Conservation (phyloP, 495 filamentous ascomycete species). For the Neurospora sublineolata region DNA sequence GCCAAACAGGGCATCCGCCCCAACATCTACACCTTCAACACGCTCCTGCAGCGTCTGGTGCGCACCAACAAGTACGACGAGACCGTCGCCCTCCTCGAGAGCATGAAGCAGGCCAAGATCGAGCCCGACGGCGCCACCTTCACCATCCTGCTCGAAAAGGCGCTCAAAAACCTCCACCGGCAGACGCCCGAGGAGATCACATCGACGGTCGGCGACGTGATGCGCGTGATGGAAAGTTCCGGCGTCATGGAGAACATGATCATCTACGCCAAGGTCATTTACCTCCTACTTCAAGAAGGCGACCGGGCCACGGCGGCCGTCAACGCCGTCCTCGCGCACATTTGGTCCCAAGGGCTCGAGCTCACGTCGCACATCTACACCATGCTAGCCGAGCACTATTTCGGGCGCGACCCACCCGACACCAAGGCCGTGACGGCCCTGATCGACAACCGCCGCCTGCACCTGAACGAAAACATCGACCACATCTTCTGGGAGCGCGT, state of each 20-base stretch:
- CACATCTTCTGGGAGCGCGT: constrained; percentile 56
- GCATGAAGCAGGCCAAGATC: constrained; percentile 25
- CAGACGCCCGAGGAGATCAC: constrained; percentile 20
- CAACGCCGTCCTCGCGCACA: constrained; percentile 48
- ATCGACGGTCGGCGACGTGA: constrained; percentile 24
- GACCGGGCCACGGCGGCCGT: constrained; percentile 36
- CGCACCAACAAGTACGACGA: constrained; percentile 25
- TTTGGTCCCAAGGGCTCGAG: constrained; percentile 38
- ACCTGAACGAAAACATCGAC: constrained; percentile 34
- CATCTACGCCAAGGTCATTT: constrained; percentile 52
- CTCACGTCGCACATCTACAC: constrained; percentile 55
- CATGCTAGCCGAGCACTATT: constrained; percentile 57
- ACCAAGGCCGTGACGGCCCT: constrained; percentile 44
- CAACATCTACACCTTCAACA: constrained; percentile 58
- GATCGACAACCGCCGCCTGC: constrained; percentile 33
- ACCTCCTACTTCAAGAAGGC: constrained; percentile 40
- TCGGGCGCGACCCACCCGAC: constrained; percentile 44
- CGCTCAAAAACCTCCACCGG: constrained; percentile 13
- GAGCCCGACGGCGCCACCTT: constrained; percentile 30
- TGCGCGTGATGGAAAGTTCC: constrained; percentile 40
- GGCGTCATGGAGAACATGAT: constrained; percentile 44
- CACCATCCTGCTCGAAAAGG: constrained; percentile 31
- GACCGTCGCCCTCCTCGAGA: constrained; percentile 30
- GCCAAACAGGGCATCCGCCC: constrained; percentile 42
- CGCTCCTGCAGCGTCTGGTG: constrained; percentile 45